phyloP scores from a whole-genome alignment of 345 rosid species.

The Acer yangbiense region DNA sequence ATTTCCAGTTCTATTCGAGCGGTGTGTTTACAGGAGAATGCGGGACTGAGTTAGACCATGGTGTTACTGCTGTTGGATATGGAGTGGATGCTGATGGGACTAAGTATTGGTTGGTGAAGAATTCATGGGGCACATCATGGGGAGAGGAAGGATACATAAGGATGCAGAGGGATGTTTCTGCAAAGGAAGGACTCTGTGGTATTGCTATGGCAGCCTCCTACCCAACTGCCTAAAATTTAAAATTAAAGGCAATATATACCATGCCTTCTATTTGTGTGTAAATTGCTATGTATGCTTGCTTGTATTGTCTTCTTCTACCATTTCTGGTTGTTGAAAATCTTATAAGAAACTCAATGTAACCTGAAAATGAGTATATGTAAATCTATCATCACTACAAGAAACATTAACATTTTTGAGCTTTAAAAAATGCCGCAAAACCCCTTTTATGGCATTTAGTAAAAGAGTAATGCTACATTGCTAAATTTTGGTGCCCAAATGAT shows the following conservation, averaged over 20 bases:
- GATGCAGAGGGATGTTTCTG: conserved; percentile 31
- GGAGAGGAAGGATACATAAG: conserved; percentile 39
- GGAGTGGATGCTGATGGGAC: conserved; percentile 16
- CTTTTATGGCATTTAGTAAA: no score
- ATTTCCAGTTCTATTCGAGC: conserved; percentile 34
- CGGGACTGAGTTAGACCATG: conserved; percentile 35
- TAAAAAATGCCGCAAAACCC: no score
- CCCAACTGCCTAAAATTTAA: conserved; percentile 22
- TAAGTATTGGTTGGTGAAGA: conserved; percentile 43
- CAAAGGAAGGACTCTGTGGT: conserved; percentile 44
- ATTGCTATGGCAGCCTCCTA: conserved; percentile 41
- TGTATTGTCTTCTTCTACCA: not conserved
- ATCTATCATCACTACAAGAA: not conserved
- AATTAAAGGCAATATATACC: not conserved
- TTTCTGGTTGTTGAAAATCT: not conserved
- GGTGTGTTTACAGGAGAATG: conserved; percentile 30
- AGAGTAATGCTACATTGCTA: no score
- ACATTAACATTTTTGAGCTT: no score
- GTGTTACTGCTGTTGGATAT: conserved; percentile 29
- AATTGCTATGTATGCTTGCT: not conserved
- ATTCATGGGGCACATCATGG: conserved; percentile 40
- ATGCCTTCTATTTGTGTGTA: not conserved
- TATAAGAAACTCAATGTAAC: not conserved
- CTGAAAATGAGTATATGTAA: not conserved
- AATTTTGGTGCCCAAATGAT: no score